Evolutionary conservation across 257 asterid species (phyloP).

Genomic region (Petrea volubilis): DNA sequence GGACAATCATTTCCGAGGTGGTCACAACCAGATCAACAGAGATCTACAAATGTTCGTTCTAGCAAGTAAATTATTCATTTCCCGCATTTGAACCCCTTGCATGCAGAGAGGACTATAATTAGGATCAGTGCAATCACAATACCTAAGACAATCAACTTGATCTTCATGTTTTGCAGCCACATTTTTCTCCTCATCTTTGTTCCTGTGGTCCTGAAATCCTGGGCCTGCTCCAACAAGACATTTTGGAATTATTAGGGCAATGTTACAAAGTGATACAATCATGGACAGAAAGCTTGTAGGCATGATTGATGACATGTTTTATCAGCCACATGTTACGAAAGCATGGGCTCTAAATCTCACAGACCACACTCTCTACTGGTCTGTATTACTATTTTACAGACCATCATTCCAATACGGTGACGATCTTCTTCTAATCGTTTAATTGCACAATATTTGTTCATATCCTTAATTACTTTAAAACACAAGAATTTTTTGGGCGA

Average conservation of each 20-base stretch:
- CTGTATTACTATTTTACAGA: background rate
- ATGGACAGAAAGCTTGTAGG: background rate
- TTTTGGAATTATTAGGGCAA: background rate
- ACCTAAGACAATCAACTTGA: slow-evolving; percentile 73
- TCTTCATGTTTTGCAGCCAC: slow-evolving; percentile 94
- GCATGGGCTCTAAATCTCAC: background rate
- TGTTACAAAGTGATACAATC: background rate
- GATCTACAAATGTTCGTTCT: slow-evolving; percentile 20
- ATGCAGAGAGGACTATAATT: slow-evolving; percentile 70
- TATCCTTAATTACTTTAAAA: background rate
- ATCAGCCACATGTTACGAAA: background rate
- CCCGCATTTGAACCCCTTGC: slow-evolving; percentile 73
- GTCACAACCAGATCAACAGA: slow-evolving; percentile 10
- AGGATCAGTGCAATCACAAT: slow-evolving; percentile 75
- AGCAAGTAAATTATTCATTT: slow-evolving; percentile 22
- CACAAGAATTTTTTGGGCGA: background rate
- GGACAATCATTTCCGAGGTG: slow-evolving; percentile 13
- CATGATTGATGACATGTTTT: background rate
- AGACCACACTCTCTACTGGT: background rate
- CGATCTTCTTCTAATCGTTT: background rate
- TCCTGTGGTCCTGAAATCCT: slow-evolving; percentile 74
- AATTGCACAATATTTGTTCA: background rate
- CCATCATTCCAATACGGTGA: background rate
- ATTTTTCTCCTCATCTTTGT: slow-evolving; percentile 74
- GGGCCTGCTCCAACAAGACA: slow-evolving; percentile 57